Evolutionary conservation across 148 eudicot genomes (phyloP), one percentile per base, ranked within the genome.

Genomic region (Camellia lanceoleosa): DNA sequence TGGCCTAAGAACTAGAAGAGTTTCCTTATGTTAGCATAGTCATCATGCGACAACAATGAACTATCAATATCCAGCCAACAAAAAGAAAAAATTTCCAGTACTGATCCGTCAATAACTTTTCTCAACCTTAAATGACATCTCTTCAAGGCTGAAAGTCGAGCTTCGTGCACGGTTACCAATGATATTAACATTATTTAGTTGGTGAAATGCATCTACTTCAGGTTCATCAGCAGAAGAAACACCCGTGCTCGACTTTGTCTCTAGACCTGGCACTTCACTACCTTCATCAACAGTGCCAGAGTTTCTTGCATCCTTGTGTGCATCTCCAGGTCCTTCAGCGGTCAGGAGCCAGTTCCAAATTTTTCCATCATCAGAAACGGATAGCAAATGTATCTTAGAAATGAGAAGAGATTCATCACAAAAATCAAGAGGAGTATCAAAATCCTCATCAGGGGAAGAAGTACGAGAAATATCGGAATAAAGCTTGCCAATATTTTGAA

Each of bases 311-410:
- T 88, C 92, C 80, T 87, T 90, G 52, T 87, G 80, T 74, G 77
- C 79, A 82, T 89, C 86, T 65, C 84, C 88, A 73, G 90, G 79
- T 65, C 89, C 92, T 88, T 96, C 99, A 80, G 92, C 87, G 80
- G 97, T 87, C 66, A 96, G 82, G 79, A 96, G 97, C 99, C 99
- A 96, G 77, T 96, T 94, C 99, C 99, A 96, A 75, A 96, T 86
- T 81, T 89, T 96, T 68, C 99, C 99, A 85, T 96, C 99, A 83
- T 96, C 98, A 80, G 99, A 89, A 82, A 96, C 87, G 73, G 97
- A 89, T 81, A 94, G 71, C 86, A 96, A 81, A 86, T 91, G 92
- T 73, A 88, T 89, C 83, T 92, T 96, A 56, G 97, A 91, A 78
- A 92, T 77, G 7, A 90, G 82, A 83, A 80, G 83, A 30, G 95